Conservation (phyloP, 768 basidiomycete genomes). For the Russula virescens region DNA sequence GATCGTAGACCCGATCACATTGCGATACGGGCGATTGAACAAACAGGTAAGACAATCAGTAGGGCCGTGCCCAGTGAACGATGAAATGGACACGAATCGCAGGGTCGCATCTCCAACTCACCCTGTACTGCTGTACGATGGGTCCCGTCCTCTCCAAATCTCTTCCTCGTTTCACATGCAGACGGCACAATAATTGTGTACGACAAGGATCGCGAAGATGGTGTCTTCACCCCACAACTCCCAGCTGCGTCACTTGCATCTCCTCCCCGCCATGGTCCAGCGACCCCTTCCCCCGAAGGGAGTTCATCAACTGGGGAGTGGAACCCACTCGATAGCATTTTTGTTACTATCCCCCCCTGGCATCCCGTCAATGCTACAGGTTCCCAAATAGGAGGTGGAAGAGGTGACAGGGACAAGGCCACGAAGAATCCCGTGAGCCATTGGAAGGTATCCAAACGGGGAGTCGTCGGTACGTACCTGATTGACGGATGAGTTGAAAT, state of each 20-base stretch:
- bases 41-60: slow-evolving; percentile 52
- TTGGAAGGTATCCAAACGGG: slow-evolving; percentile 71
- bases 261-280: slow-evolving; percentile 23
- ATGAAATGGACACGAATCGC: slow-evolving; percentile 18
- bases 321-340: slow-evolving; percentile 72
- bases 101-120: slow-evolving; percentile 76
- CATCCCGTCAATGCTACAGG: slow-evolving; percentile 56
- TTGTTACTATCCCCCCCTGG: slow-evolving; percentile 83
- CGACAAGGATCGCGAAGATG: slow-evolving; percentile 88
- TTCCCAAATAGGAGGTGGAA: slow-evolving; percentile 29
- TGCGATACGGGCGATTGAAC: slow-evolving; percentile 80
- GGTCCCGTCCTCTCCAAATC: slow-evolving; percentile 73
- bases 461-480: slow-evolving; percentile 57
- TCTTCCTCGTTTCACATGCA: slow-evolving; percentile 83
- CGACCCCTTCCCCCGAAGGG: slow-evolving; percentile 26
- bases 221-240: slow-evolving; percentile 58
- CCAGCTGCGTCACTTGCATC: slow-evolving; percentile 36
- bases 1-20: slow-evolving; percentile 63
- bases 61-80: not conserved
- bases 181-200: slow-evolving; percentile 88
- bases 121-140: slow-evolving; percentile 87
- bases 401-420: slow-evolving; percentile 54
- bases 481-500: not conserved
- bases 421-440: slow-evolving; percentile 88
- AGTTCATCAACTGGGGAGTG: slow-evolving; percentile 45